Percentiles rank a stretch among this genome's conserved stretches.
Evolutionary conservation across 1,139 yeast genomes (phyloP).

Genomic region (Yamadazyma triangularis): DNA sequence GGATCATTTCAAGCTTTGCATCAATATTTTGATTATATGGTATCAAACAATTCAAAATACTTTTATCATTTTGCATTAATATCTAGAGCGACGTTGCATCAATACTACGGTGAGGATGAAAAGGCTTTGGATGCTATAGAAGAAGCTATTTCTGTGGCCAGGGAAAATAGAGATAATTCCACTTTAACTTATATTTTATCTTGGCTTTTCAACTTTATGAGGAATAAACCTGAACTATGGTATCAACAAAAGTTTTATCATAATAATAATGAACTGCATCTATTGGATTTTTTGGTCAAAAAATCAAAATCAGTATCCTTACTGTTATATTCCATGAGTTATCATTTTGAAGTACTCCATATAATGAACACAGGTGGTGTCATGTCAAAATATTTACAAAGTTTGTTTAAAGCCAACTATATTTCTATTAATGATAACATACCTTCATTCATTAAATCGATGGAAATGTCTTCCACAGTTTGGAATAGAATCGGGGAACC

Average conservation of each 20-base stretch:
- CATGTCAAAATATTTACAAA: conserved; percentile 44
- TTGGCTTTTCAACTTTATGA: conserved; percentile 73
- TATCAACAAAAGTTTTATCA: conserved; percentile 35
- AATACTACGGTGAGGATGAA: conserved; percentile 66
- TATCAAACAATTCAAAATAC: conserved; percentile 59
- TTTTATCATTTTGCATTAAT: conserved; percentile 81
- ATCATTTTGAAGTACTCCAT: conserved; percentile 56
- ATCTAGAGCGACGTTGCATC: conserved; percentile 73
- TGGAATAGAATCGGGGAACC: conserved; percentile 53
- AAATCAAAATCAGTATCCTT: conserved; percentile 52
- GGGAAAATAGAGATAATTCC: conserved; percentile 74
- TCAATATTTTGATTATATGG: conserved; percentile 83
- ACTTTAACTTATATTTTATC: conserved; percentile 75
- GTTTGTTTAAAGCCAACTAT: conserved; percentile 49
- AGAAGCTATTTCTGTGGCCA: conserved; percentile 83
- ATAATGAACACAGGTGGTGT: conserved; percentile 48
- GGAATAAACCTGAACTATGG: conserved; percentile 60
- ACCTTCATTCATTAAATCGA: conserved; percentile 41
- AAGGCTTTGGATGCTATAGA: conserved; percentile 79
- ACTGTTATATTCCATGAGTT: conserved; percentile 53
- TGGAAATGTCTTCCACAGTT: conserved; percentile 42
- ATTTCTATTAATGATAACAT: conserved; percentile 42
- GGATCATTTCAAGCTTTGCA: conserved; percentile 71
- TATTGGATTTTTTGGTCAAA: conserved; percentile 57
- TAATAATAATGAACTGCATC: conserved; percentile 48